Conservation (phyloP, 345 rosid species). For the Boechera divaricarpa region DNA sequence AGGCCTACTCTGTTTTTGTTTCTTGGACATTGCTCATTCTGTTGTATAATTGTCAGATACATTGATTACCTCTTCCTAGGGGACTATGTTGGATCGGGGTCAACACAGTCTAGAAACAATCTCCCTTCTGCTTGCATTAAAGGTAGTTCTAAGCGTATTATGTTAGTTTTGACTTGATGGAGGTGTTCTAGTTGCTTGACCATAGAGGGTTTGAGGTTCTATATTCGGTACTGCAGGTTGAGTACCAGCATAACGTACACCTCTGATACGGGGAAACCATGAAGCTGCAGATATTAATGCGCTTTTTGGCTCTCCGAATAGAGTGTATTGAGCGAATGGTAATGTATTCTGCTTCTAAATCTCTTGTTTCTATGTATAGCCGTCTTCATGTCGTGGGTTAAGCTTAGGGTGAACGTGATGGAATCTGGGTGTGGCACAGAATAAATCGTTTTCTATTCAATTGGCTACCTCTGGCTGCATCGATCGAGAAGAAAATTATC, state of each 20-base stretch:
- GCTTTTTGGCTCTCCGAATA: conserved; percentile 89
- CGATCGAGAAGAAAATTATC: conserved; percentile 86
- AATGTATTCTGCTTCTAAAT: conserved; percentile 32
- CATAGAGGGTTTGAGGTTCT: conserved; percentile 32
- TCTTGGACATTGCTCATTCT: conserved; percentile 25
- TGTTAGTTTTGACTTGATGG: conserved; percentile 27
- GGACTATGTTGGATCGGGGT: conserved; percentile 97
- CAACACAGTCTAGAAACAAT: conserved; percentile 96
- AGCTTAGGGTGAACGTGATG: conserved; percentile 97
- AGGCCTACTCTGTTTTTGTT: conserved; percentile 16
- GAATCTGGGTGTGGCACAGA: conserved; percentile 96
- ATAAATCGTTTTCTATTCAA: conserved; percentile 89
- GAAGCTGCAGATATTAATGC: conserved; percentile 99
- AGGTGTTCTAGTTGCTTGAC: conserved; percentile 21
- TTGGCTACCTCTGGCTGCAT: conserved; percentile 93
- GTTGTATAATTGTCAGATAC: conserved; percentile 61
- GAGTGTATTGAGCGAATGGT: conserved; percentile 98
- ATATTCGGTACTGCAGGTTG: conserved; percentile 61
- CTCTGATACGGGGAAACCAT: conserved; percentile 95
- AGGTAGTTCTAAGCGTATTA: conserved; percentile 52
- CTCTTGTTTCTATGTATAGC: conserved; percentile 25
- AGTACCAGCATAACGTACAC: conserved; percentile 82
- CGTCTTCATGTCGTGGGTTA: conserved; percentile 34
- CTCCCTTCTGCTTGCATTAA: conserved; percentile 84
- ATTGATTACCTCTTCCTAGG: conserved; percentile 96